Evolutionary conservation across 257 asterid species (phyloP).

Genomic region (Paraleonurus japonicus): DNA sequence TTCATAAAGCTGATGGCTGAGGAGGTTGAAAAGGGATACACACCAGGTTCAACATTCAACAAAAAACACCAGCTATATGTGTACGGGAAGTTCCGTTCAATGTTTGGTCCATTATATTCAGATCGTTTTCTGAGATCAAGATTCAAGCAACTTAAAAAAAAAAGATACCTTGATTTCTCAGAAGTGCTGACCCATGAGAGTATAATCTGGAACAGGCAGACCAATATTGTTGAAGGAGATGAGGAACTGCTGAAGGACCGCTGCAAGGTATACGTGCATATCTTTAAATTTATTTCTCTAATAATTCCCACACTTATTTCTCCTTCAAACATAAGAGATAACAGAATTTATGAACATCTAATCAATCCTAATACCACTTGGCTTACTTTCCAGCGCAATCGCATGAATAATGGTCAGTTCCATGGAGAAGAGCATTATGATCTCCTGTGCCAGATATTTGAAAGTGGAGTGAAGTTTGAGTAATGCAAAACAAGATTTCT

Average conservation of each 20-base stretch:
- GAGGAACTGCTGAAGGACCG: slow-evolving; percentile 22
- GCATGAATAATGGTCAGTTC: slow-evolving; percentile 10
- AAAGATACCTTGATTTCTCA: slow-evolving; percentile 33
- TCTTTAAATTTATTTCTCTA: background rate
- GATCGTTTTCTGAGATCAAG: slow-evolving; percentile 29
- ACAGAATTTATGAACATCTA: background rate
- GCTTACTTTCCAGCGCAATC: slow-evolving; percentile 26
- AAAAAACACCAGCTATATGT: slow-evolving; percentile 31
- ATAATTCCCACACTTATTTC: background rate
- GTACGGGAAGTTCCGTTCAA: slow-evolving; percentile 21
- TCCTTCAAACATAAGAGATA: slow-evolving; percentile 8
- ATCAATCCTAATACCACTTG: slow-evolving; percentile 10
- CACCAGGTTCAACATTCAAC: slow-evolving; percentile 32
- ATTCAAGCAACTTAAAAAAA: slow-evolving; percentile 20
- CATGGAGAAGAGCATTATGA: slow-evolving; percentile 35
- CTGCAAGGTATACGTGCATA: slow-evolving; percentile 28
- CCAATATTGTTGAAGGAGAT: slow-evolving; percentile 31
- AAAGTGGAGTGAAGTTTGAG: slow-evolving; percentile 33
- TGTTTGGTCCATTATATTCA: slow-evolving; percentile 25
- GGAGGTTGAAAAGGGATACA: slow-evolving; percentile 35
- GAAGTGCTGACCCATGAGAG: slow-evolving; percentile 33
- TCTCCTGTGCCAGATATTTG: slow-evolving; percentile 41
- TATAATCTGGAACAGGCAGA: slow-evolving; percentile 35
- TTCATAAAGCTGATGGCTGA: slow-evolving; percentile 38
- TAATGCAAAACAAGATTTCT: slow-evolving; percentile 6